A percentile compares a stretch with the other conserved stretches of the same genome.
These are phyloP conservation scores for Yarrowia alimentaria DNA, from an alignment of 805 yeast species.

Conservation along the genomic window DNA sequence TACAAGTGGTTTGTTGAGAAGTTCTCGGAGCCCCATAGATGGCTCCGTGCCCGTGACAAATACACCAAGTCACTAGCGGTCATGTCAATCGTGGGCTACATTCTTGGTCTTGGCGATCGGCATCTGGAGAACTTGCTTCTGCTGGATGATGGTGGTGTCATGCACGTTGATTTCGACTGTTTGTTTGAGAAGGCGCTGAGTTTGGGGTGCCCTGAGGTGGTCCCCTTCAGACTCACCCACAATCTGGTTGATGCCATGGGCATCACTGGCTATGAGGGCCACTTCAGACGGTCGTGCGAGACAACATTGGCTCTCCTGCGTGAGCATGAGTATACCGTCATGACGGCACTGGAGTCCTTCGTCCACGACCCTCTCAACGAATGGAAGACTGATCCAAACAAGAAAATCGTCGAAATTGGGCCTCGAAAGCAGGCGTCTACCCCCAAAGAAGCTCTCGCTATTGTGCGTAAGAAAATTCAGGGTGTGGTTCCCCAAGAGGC, in stretches of 20 bases:
- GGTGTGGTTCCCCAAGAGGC: slow-evolving; percentile 82
- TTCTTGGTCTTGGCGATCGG: slow-evolving; percentile 92
- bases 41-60: slow-evolving; percentile 77
- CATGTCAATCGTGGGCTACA: slow-evolving; percentile 95
- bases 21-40: slow-evolving; percentile 82
- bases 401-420: slow-evolving; percentile 29
- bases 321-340: slow-evolving; percentile 73
- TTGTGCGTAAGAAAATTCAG: slow-evolving; percentile 73
- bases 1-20: slow-evolving; percentile 85
- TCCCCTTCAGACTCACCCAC: slow-evolving; percentile 88
- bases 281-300: slow-evolving; percentile 81
- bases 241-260: slow-evolving; percentile 91
- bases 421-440: slow-evolving; percentile 35
- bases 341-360: slow-evolving; percentile 90
- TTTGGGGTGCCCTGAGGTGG: slow-evolving; percentile 82
- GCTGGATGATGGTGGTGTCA: slow-evolving; percentile 70
- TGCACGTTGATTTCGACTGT: slow-evolving; percentile 97
- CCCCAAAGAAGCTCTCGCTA: slow-evolving; percentile 68
- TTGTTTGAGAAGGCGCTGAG: slow-evolving; percentile 77
- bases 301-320: slow-evolving; percentile 73
- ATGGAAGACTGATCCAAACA: slow-evolving; percentile 54
- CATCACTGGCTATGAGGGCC: slow-evolving; percentile 83
- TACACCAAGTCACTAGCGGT: slow-evolving; percentile 84
- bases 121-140: slow-evolving; percentile 90
- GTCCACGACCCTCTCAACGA: slow-evolving; percentile 89